phyloP scores from a whole-genome alignment of 768 basidiomycete genomes.

The Pleurotus sapidus region DNA sequence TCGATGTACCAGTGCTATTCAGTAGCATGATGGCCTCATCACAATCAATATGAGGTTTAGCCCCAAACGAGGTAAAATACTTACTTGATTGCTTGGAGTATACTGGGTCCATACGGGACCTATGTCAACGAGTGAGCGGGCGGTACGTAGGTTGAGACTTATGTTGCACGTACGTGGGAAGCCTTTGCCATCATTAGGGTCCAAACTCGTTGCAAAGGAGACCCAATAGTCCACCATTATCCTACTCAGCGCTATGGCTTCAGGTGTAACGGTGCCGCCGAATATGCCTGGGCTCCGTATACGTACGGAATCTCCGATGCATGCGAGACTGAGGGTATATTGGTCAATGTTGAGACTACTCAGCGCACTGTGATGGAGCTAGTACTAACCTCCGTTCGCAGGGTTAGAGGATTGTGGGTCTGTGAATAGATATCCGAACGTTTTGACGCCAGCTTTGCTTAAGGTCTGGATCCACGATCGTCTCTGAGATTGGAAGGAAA shows the following conservation, averaged over 20 bases:
- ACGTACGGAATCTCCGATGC: slow-evolving; percentile 31
- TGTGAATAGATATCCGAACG: slow-evolving; percentile 41
- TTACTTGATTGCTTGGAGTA: slow-evolving; percentile 21
- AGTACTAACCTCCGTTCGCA: slow-evolving; percentile 25
- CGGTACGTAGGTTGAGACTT: slow-evolving; percentile 3
- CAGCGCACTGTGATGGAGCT: too few species aligned
- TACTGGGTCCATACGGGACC: slow-evolving; percentile 29
- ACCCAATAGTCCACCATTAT: slow-evolving; percentile 43
- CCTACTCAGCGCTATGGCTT: slow-evolving; percentile 21
- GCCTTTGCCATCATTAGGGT: slow-evolving; percentile 37
- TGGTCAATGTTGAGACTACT: not conserved
- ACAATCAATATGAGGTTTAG: not conserved
- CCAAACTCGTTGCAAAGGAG: slow-evolving; percentile 34
- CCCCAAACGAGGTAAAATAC: not conserved
- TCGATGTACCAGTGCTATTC: slow-evolving; percentile 29
- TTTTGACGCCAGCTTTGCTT: slow-evolving; percentile 29
- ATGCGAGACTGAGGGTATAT: slow-evolving; percentile 24
- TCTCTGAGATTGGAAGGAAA: slow-evolving; percentile 34
- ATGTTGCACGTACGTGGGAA: slow-evolving; percentile 20
- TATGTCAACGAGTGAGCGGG: slow-evolving; percentile 1
- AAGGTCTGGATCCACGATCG: slow-evolving; percentile 39
- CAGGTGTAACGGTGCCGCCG: slow-evolving; percentile 16
- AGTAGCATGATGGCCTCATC: slow-evolving; percentile 28
- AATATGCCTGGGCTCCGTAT: slow-evolving; percentile 25
- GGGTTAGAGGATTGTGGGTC: slow-evolving; percentile 29